Evolutionary conservation across 371 early-diverging fungal species (phyloP), one percentile per base, ranked within the genome.

Genomic region (Cokeromyces recurvatus): DNA sequence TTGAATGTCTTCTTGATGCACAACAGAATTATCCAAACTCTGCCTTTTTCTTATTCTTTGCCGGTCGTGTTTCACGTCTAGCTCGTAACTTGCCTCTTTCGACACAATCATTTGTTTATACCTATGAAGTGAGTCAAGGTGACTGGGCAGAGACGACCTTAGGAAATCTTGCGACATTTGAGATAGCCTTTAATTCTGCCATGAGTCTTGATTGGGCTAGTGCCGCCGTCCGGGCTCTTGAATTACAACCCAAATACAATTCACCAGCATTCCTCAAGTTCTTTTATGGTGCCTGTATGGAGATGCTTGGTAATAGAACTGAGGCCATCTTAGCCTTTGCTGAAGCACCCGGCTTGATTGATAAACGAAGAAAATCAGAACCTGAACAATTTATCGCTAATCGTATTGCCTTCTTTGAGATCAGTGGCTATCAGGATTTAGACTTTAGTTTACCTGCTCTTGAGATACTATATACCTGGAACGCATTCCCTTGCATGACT

Each of bases 41-140:
- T 1, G 79, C 81, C 3, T 79, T 81, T 45, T 84, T 84, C 59
- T 50, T 79, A 11, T 81, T 74, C 42, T 80, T 80, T 60, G 68
- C 77, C 0, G 84, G 82, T 8, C 74, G 84, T 12, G 79, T 77
- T 16, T 68, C 69, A 12, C 74, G 81, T n/a, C 52, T 80, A 39
- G 68, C 72, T 8, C 57, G 63, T 12, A 71, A 67, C 20, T 43
- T 71, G 7, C 57, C 76, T 8, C 46, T 75, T 12, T 75, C 76
- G 0, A 68, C 68, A 15, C 76, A 75, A 44, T 75, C 76, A 0
- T 75, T 71, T 58, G 51, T 56, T 15, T 75, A 75, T 31, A 66
- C 70, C 1, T 54, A 53, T 38, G 62, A 71, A 48, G 71, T 75
- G 24, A 69, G 68, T 32, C 65, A 69, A 34, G 68, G 69, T 12